Evolutionary conservation across 805 yeast genomes (phyloP), one percentile per base, ranked within the genome.

Genomic region (Starmerella bombicola): DNA sequence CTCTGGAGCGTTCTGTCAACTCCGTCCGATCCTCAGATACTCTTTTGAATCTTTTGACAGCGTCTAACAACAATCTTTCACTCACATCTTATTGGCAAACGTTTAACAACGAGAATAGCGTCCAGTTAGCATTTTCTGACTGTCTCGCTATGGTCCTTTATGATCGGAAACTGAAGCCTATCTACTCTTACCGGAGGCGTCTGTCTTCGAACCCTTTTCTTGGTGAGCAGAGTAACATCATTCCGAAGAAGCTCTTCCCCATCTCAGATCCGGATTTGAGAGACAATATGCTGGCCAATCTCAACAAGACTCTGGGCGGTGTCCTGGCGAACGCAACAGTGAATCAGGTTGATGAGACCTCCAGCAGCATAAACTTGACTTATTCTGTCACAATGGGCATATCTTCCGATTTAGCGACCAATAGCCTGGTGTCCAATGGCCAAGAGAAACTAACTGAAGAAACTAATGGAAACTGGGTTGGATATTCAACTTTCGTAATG

Each of bases 161-260:
- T 29, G 41, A 45, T 36, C 12, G 17, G 4, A 31, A 33, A 17
- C 16, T 40, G 5, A 33, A 30, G 22, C 34, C 26, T 5, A 30
- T 47, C n/a, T 47, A 41, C 30, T 23, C 36, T 1, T 47, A 33
- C 18, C 30, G 35, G 6, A 41, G 36, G 12, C 44, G 43, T 4
- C 7, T 5, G 5, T 10, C 34, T 2, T 10, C 29, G 10, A 13
- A 23, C 16, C 8, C 24, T 19, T 12, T 5, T 12, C 32, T 22
- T 1, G 45, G 41, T n/a, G 41, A 24, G 24, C 39, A 33, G 23
- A 15, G 17, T 13, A 2, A 25, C 7, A 8, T 38, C 6, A 18
- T 35, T 2, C 48, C 50, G 7, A 19, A 30, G 5, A 19, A 13
- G 2, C 6, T 45, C 13, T 40, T 40, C 25, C 50, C 50, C 3